These are phyloP conservation scores for Glutinoglossum americanum DNA, from an alignment of 495 filamentous ascomycete species.

Conservation along the genomic window DNA sequence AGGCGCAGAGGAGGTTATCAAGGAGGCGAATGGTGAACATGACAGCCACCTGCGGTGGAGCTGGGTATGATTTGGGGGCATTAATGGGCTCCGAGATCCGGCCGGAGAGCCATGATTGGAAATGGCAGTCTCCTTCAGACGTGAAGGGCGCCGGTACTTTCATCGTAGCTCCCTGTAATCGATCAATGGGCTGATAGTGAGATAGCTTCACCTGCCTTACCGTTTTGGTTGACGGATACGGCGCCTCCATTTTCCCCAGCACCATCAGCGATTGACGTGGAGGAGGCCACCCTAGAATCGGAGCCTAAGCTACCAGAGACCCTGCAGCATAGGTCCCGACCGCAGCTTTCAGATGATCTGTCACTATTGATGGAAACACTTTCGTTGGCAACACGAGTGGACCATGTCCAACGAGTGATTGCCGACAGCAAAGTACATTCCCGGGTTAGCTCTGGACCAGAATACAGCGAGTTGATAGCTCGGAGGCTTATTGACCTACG, in stretches of 20 bases:
- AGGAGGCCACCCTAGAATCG: background rate
- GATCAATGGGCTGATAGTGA: background rate
- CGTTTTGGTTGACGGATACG: background rate
- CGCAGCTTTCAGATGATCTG: background rate
- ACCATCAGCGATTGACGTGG: background rate
- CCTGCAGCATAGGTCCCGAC: too few relatives aligned
- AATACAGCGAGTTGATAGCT: background rate
- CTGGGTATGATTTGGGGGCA: background rate
- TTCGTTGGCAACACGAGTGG: background rate
- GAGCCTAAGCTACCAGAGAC: background rate
- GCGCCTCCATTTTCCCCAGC: background rate
- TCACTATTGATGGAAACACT: background rate
- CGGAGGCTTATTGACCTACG: background rate
- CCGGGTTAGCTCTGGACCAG: background rate
- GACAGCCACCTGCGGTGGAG: background rate
- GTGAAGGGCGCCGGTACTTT: background rate
- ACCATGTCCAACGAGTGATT: background rate
- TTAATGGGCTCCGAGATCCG: background rate
- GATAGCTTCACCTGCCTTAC: background rate
- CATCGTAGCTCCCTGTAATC: background rate
- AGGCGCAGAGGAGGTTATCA: background rate
- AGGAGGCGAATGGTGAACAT: slow-evolving; percentile 1
- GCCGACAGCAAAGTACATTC: background rate
- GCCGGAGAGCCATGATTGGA: background rate
- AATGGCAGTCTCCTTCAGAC: background rate